Conservation (phyloP, 371 early-diverging fungal genomes). For the Mucor mucedo region DNA sequence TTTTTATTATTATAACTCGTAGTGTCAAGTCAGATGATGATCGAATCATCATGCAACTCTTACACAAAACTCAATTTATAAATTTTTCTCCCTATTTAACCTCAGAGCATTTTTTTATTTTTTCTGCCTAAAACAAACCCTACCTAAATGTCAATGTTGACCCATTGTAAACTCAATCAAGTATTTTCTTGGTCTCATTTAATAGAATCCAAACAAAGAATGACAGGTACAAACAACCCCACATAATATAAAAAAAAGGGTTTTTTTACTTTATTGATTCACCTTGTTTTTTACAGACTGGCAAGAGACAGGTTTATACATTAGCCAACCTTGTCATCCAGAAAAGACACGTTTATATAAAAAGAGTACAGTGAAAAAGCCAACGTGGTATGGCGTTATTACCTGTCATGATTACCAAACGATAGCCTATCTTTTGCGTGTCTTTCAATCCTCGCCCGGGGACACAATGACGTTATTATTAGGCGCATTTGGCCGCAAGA, state of each 20-base stretch:
- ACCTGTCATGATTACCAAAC: not conserved
- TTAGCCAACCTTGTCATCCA: not conserved
- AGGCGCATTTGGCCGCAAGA: not conserved
- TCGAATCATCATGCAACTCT: slow-evolving; percentile 5
- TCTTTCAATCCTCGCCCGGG: not conserved
- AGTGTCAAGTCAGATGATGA: slow-evolving; percentile 2
- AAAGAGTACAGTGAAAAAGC: too few relatives aligned
- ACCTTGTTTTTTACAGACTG: not conserved
- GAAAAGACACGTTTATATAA: not conserved
- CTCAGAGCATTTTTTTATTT: not conserved
- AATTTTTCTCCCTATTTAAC: not conserved
- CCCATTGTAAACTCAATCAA: not conserved
- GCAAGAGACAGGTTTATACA: slow-evolving; percentile 1
- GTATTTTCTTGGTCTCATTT: slow-evolving; percentile 1
- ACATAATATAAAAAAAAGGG: not conserved
- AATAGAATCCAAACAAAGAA: not conserved
- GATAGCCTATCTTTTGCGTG: not conserved
- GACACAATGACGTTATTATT: not conserved
- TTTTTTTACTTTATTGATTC: not conserved
- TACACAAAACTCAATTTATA: not conserved
- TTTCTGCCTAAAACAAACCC: not conserved
- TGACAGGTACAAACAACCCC: not conserved
- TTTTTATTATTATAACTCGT: not conserved
- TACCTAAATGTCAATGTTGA: not conserved
- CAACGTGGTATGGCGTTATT: not conserved